These are phyloP conservation scores for Seiridium unicorne DNA, from an alignment of 2,329 filamentous ascomycete species.

Conservation along the genomic window DNA sequence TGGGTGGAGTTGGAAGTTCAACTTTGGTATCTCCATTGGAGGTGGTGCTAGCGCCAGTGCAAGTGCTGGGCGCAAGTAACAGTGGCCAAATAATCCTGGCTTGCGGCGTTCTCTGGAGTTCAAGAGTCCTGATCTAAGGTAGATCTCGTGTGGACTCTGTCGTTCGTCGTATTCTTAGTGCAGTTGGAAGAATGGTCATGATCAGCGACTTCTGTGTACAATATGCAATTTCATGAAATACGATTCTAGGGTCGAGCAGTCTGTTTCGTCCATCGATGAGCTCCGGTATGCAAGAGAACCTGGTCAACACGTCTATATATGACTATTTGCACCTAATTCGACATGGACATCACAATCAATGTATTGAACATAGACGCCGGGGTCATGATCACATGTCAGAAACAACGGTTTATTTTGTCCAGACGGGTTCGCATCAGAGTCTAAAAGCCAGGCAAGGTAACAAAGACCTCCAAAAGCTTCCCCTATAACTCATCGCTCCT, in stretches of 20 bases:
- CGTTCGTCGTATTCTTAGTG: not conserved
- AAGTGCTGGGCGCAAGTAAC: constrained; percentile 3
- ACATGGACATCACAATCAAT: too few relatives aligned
- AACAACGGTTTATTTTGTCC: constrained; percentile 48
- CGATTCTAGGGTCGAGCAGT: too few relatives aligned
- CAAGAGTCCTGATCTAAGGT: not conserved
- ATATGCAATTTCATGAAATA: not conserved
- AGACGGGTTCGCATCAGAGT: constrained; percentile 56
- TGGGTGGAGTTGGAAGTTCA: constrained; percentile 21
- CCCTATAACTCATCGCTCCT: constrained; percentile 32
- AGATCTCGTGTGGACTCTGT: not conserved
- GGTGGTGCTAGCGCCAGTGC: constrained; percentile 6
- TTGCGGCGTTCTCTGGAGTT: not conserved
- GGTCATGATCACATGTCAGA: not conserved
- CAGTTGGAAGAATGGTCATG: not conserved
- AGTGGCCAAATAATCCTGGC: not conserved
- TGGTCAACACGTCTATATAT: too few relatives aligned
- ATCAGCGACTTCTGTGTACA: not conserved
- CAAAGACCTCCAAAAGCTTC: constrained; percentile 47
- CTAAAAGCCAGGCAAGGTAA: constrained; percentile 48
- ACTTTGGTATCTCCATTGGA: constrained; percentile 24
- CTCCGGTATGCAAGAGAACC: too few relatives aligned
- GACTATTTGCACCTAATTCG: too few relatives aligned
- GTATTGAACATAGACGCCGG: too few relatives aligned
- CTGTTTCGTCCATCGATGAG: too few relatives aligned